These are phyloP conservation scores for Mercurialis annua DNA, from an alignment of 345 rosid genomes.

Conservation along the genomic window DNA sequence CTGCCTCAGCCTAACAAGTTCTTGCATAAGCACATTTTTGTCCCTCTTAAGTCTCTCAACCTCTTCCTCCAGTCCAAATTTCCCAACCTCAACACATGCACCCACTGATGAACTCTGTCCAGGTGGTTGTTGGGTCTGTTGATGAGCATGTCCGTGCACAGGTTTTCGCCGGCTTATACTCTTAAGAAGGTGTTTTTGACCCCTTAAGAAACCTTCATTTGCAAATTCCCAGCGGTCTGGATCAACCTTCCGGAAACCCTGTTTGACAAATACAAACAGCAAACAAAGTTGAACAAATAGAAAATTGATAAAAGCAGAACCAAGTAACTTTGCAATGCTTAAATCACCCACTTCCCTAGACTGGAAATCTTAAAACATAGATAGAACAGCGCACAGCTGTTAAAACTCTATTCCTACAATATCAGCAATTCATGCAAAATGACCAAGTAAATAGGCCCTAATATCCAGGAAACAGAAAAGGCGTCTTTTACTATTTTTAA, in stretches of 20 bases:
- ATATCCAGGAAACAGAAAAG: not conserved
- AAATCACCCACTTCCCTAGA: not conserved
- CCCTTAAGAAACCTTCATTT: slow-evolving; percentile 88
- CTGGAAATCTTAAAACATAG: not conserved
- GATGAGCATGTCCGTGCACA: slow-evolving; percentile 63
- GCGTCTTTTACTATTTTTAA: too few relatives aligned
- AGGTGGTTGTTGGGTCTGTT: slow-evolving; percentile 57
- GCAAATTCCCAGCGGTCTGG: slow-evolving; percentile 99
- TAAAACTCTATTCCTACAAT: not conserved
- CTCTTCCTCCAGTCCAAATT: slow-evolving; percentile 96
- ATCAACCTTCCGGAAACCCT: slow-evolving; percentile 98
- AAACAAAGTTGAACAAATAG: not conserved
- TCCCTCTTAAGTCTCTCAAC: slow-evolving; percentile 98
- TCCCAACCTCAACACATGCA: slow-evolving; percentile 97
- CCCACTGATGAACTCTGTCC: slow-evolving; percentile 72
- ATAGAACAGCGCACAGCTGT: too few relatives aligned
- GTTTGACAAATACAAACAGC: slow-evolving; percentile 8
- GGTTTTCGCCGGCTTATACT: slow-evolving; percentile 84
- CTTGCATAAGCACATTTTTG: slow-evolving; percentile 98
- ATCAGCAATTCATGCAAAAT: not conserved
- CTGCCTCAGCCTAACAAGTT: slow-evolving; percentile 87
- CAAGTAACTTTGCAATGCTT: not conserved
- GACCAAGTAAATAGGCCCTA: not conserved
- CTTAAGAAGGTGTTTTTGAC: slow-evolving; percentile 80
- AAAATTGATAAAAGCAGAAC: not conserved